Percentiles rank a stretch among this genome's conserved stretches.
Evolutionary conservation across 805 yeast genomes (phyloP).

Genomic region (Ogataea trehaloabstinens): DNA sequence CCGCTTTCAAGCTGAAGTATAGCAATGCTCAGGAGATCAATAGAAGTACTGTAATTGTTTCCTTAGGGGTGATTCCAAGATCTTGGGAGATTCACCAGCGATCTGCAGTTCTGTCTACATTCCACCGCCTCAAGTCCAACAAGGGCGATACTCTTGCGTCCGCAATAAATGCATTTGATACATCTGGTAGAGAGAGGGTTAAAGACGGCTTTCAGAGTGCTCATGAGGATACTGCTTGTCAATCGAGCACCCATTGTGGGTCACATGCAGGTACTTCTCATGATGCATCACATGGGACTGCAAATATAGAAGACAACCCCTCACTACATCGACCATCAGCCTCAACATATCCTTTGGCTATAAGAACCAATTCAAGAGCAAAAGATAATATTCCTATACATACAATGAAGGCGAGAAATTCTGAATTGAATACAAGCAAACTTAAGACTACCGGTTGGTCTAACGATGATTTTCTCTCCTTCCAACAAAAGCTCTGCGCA

Average conservation of each 20-base stretch:
- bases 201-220: no score
- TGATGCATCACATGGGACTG: neutral
- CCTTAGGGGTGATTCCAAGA: slow-evolving; percentile 59
- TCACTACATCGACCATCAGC: neutral
- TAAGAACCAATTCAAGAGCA: neutral
- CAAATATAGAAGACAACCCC: neutral
- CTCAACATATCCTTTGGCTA: neutral
- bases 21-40: slow-evolving; percentile 48
- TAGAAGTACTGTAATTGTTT: slow-evolving; percentile 43
- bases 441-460: slow-evolving; percentile 18
- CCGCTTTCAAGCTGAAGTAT: slow-evolving; percentile 58
- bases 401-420: neutral
- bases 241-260: neutral
- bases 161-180: neutral
- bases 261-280: neutral
- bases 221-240: neutral
- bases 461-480: slow-evolving; percentile 15
- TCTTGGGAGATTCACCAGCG: slow-evolving; percentile 46
- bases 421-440: slow-evolving; percentile 4
- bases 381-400: neutral
- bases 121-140: slow-evolving; percentile 6
- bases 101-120: slow-evolving; percentile 11
- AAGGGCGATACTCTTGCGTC: slow-evolving; percentile 4
- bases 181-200: neutral
- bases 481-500: slow-evolving; percentile 10